Evolutionary conservation across 2,329 filamentous ascomycete genomes (phyloP), one percentile per base, ranked within the genome.

Genomic region (Dactylonectria estremocensis): DNA sequence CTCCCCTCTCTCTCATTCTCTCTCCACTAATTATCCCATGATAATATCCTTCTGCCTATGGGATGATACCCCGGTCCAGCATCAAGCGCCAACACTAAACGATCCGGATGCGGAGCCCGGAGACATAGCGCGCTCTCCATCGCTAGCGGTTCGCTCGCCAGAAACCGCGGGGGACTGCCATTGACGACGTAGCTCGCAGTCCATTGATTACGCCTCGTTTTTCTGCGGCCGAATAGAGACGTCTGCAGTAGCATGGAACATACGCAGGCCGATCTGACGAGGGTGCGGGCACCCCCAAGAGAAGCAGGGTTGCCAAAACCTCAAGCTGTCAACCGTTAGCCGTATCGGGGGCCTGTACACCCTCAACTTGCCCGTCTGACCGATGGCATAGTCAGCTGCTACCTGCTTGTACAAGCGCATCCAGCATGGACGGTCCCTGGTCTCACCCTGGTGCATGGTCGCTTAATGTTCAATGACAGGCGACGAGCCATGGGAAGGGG

Each of bases 71-170:
- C 31, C n/a, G 45, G 18, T 46, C 50, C 50, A 28, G 35, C 20
- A 31, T 20, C 50, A 33, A 53, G 50, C 50, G 50, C 49, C 49
- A 52, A 24, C 28, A 10, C 40, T 8, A 43, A 43, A 43, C 40
- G n/a, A n/a, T 8, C 14, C 16, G 3, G 14, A 43, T 43, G 40
- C 40, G 40, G 40, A 43, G 40, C 40, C 40, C 40, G 49, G 24
- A 28, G 28, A 18, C 28, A 18, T 28, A 31, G 16, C 49, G 49
- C 13, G 49, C 24, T 52, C 24, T 52, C 24, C 24, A 28, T 33
- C 49, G 24, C 49, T 52, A 52, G 49, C 28, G 49, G n/a, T 28
- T 16, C 48, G 24, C 24, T 28, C 24, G 24, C 24, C 24, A 28
- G 24, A 4, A 28, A 28, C 24, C 24, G 24, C 24, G 24, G 24